These are phyloP conservation scores for Ganoderma lingzhi DNA, from an alignment of 1,284 basidiomycete species.

Conservation along the genomic window DNA sequence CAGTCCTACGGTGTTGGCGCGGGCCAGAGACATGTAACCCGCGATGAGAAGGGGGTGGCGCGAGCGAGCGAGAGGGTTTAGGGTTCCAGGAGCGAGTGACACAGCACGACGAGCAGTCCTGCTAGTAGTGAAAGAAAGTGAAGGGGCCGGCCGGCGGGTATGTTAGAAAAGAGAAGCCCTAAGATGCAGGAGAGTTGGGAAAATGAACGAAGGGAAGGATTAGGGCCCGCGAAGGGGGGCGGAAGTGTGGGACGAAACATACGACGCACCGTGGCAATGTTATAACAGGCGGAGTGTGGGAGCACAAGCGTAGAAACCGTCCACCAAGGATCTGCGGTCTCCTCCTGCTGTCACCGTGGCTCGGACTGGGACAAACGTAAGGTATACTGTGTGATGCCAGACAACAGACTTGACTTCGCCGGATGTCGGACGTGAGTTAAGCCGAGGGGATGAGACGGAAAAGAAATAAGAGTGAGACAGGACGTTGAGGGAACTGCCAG, in stretches of 20 bases:
- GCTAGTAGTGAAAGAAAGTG: conserved; percentile 28
- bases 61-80: neutral
- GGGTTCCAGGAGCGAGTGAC: conserved; percentile 13
- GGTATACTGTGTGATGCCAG: conserved; percentile 1
- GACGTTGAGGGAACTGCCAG: conserved; percentile 34
- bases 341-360: conserved; percentile 16
- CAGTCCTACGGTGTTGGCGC: conserved; percentile 39
- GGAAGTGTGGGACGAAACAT: conserved; percentile 2
- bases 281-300: conserved; percentile 25
- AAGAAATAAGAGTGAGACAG: conserved; percentile 27
- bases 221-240: conserved; percentile 15
- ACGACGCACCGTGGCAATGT: conserved; percentile 17
- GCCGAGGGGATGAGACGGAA: conserved; percentile 21
- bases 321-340: conserved; percentile 13
- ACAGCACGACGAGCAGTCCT: conserved; percentile 26
- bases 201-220: conserved; percentile 17
- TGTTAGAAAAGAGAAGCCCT: conserved; percentile 30
- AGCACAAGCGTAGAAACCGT: conserved; percentile 28
- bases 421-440: conserved; percentile 8
- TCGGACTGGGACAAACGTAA: conserved; percentile 3
- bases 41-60: neutral
- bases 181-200: conserved; percentile 25
- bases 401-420: neutral
- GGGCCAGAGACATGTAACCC: conserved; percentile 36
- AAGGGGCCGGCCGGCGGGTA: conserved; percentile 35